Evolutionary conservation across 768 basidiomycete species (phyloP).

Genomic region (Trametes punicea): DNA sequence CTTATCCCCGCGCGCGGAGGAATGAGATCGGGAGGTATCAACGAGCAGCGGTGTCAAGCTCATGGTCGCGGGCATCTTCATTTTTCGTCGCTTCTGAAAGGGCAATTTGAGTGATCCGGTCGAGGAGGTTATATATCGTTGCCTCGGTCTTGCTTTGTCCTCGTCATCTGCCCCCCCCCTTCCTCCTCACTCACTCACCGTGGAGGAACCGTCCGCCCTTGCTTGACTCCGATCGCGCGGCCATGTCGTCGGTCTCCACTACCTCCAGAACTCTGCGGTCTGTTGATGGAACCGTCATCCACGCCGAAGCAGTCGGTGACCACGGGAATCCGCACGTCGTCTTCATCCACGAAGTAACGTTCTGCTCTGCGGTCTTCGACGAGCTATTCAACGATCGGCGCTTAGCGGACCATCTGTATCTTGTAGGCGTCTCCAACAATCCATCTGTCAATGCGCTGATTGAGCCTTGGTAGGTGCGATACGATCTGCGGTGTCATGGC

Average conservation of each 20-base stretch:
- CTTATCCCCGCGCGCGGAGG: neutral
- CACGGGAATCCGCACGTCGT: constrained; percentile 22
- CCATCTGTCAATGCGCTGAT: neutral
- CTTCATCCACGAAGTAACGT: constrained; percentile 23
- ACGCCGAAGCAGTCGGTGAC: constrained; percentile 26
- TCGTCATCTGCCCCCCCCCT: neutral
- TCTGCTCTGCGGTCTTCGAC: constrained; percentile 21
- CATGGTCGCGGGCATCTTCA: constrained; percentile 6
- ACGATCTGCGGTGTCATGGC: constrained; percentile 27
- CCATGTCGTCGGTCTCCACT: neutral
- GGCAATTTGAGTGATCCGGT: constrained; percentile 15
- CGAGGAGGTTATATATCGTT: constrained; percentile 7
- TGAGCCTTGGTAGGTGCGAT: constrained; percentile 19
- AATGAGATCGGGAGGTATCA: constrained; percentile 3
- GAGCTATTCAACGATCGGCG: constrained; percentile 18
- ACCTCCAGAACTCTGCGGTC: constrained; percentile 19
- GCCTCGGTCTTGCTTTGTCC: neutral
- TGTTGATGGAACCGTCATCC: constrained; percentile 22
- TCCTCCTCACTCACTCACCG: neutral
- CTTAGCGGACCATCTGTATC: constrained; percentile 18
- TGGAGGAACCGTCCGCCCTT: too few species aligned
- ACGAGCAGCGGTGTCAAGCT: constrained; percentile 4
- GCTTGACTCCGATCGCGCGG: too few species aligned
- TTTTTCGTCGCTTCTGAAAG: neutral
- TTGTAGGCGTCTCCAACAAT: constrained; percentile 13